Evolutionary conservation across 805 yeast species (phyloP).

Genomic region (Hanseniaspora meyeri): DNA sequence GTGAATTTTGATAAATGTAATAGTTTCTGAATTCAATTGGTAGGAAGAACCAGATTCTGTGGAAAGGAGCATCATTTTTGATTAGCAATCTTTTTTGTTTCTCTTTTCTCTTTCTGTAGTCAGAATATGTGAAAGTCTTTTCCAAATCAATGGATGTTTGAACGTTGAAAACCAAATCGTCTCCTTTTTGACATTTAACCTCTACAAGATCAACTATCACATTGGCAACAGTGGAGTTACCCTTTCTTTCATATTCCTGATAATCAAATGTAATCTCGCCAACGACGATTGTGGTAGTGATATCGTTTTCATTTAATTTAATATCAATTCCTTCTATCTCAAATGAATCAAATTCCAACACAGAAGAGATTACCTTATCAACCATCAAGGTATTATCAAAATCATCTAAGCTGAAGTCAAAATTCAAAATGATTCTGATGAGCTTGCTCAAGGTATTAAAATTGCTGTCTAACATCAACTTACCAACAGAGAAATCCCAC

Average conservation of each 20-base stretch:
- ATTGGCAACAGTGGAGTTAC: slow-evolving; percentile 47
- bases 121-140: slow-evolving; percentile 43
- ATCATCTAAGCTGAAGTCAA: slow-evolving; percentile 57
- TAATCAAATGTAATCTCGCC: slow-evolving; percentile 30
- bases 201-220: slow-evolving; percentile 38
- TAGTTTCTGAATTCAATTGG: slow-evolving; percentile 37
- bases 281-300: slow-evolving; percentile 21
- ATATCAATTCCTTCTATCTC: slow-evolving; percentile 38
- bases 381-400: slow-evolving; percentile 60
- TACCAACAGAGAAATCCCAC: slow-evolving; percentile 74
- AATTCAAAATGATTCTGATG: slow-evolving; percentile 32
- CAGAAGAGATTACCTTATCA: slow-evolving; percentile 46
- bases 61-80: slow-evolving; percentile 70
- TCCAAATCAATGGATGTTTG: slow-evolving; percentile 50
- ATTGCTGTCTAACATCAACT: slow-evolving; percentile 40
- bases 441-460: slow-evolving; percentile 37
- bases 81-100: slow-evolving; percentile 56
- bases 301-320: slow-evolving; percentile 29
- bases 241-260: slow-evolving; percentile 58
- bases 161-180: slow-evolving; percentile 31
- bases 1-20: slow-evolving; percentile 34
- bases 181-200: slow-evolving; percentile 17
- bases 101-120: slow-evolving; percentile 34
- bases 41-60: slow-evolving; percentile 62
- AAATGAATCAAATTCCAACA: slow-evolving; percentile 55